phyloP scores from a whole-genome alignment of 805 yeast species.

The Starmerella riodocensis region DNA sequence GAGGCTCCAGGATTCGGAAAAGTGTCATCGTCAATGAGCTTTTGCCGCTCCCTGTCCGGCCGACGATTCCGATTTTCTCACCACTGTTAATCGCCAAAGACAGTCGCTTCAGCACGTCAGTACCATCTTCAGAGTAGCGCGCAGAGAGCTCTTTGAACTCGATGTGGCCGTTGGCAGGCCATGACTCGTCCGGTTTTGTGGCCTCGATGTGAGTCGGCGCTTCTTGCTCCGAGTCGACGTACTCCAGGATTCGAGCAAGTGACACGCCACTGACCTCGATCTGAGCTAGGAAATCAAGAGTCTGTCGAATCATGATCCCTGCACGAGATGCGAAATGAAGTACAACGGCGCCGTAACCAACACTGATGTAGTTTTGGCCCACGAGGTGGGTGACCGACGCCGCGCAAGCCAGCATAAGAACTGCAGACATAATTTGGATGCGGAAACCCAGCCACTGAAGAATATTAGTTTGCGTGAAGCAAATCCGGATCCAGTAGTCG shows the following conservation, averaged over 20 bases:
- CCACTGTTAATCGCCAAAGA: constrained; percentile 47
- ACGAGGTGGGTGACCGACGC: constrained; percentile 56
- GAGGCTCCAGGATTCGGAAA: constrained; percentile 71
- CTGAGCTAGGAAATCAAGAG: constrained; percentile 84
- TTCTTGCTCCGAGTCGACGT: constrained; percentile 62
- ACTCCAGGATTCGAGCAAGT: constrained; percentile 73
- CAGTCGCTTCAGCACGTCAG: constrained; percentile 60
- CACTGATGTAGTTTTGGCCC: constrained; percentile 46
- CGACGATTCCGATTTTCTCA: constrained; percentile 90
- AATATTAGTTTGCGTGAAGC: constrained; percentile 67
- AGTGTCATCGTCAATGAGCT: constrained; percentile 71
- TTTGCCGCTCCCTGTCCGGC: constrained; percentile 95
- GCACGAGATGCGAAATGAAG: constrained; percentile 76
- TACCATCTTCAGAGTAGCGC: constrained; percentile 66
- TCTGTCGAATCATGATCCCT: constrained; percentile 78
- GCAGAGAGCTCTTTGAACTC: constrained; percentile 61
- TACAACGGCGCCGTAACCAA: constrained; percentile 82
- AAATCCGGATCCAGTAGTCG: constrained; percentile 25
- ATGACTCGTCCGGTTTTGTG: constrained; percentile 49
- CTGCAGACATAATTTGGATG: constrained; percentile 69
- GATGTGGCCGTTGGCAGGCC: constrained; percentile 67
- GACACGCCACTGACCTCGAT: constrained; percentile 87
- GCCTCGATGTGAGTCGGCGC: constrained; percentile 62
- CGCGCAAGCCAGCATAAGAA: constrained; percentile 67
- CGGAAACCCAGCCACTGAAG: constrained; percentile 90